Evolutionary conservation across 2,329 filamentous ascomycete species (phyloP).

Genomic region (Scytalidium lignicola): DNA sequence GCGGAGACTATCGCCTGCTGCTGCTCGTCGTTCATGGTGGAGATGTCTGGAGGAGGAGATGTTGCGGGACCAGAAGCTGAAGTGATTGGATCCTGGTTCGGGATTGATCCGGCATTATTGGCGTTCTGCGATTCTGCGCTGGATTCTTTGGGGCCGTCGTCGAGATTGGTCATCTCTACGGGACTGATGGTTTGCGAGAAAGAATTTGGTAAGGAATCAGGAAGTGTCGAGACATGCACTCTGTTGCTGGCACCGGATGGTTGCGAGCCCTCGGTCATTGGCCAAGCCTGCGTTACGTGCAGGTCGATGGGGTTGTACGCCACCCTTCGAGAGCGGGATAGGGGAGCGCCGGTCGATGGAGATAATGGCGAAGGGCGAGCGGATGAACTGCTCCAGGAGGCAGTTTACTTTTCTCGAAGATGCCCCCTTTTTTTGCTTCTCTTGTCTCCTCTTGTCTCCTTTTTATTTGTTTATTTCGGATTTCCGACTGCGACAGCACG

Average conservation of each 20-base stretch:
- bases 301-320: not conserved
- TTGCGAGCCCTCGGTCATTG: not conserved
- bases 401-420: too few species aligned
- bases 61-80: not conserved
- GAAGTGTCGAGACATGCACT: not conserved
- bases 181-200: not conserved
- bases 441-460: too few species aligned
- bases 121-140: not conserved
- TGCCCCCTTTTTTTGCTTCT: too few species aligned
- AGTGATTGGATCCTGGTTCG: not conserved
- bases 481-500: too few species aligned
- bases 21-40: not conserved
- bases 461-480: too few species aligned
- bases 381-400: too few species aligned
- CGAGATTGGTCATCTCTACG: not conserved
- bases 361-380: too few species aligned
- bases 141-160: not conserved
- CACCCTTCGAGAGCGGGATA: not conserved
- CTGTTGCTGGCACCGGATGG: not conserved
- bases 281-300: not conserved
- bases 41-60: not conserved
- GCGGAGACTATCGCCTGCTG: not conserved
- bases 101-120: not conserved
- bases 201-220: not conserved
- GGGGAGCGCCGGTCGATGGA: not conserved